phyloP scores from a whole-genome alignment of 2,329 filamentous ascomycete genomes.

The Trichoderma citrinoviride region DNA sequence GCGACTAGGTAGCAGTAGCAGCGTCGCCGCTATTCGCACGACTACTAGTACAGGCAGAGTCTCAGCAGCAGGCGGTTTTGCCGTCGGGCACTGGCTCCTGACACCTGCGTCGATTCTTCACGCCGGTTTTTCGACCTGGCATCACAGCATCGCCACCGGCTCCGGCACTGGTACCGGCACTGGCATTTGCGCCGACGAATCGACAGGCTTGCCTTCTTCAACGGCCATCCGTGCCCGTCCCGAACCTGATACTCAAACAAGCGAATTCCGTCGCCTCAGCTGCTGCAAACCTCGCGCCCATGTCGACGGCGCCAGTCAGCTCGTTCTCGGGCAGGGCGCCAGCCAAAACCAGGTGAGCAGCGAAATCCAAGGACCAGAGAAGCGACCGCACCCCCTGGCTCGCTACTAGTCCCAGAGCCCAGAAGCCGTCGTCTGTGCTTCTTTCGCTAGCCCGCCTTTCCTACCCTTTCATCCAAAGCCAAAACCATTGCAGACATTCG shows the following conservation, averaged over 20 bases:
- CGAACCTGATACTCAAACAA: conserved; percentile 46
- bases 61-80: background rate
- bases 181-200: conserved; percentile 1
- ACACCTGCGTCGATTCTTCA: background rate
- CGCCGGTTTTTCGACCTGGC: too few relatives aligned
- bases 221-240: conserved; percentile 50
- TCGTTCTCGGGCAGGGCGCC: conserved; percentile 18
- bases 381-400: conserved; percentile 7
- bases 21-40: background rate
- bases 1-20: conserved; percentile 1
- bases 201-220: conserved; percentile 29
- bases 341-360: conserved; percentile 17
- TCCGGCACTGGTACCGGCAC: background rate
- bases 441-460: conserved; percentile 17
- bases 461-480: conserved; percentile 15
- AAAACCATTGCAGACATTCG: background rate
- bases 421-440: conserved; percentile 19
- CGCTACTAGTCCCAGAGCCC: conserved; percentile 6
- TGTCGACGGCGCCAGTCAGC: conserved; percentile 15
- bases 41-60: background rate
- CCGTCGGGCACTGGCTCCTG: background rate
- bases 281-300: conserved; percentile 12
- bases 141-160: background rate
- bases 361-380: conserved; percentile 7
- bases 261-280: conserved; percentile 14